Conservation (phyloP, 2,329 filamentous ascomycete genomes). For the Lomentospora prolificans region DNA sequence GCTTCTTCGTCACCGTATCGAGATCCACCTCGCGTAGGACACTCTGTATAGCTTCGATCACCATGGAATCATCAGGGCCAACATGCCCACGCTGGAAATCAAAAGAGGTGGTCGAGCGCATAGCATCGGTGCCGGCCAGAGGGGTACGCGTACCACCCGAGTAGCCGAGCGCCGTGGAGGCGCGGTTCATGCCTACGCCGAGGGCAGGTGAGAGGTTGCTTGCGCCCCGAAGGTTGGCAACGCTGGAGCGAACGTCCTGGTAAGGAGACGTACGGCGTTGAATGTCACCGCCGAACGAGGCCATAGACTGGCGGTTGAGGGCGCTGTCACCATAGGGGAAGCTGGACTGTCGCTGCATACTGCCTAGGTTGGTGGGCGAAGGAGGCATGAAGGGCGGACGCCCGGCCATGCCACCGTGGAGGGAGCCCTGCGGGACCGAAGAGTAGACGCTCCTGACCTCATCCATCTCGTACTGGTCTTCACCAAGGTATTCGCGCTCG, state of each 20-base stretch:
- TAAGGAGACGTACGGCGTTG: slow-evolving; percentile 46
- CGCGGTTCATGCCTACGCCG: slow-evolving; percentile 24
- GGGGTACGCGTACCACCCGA: slow-evolving; percentile 36
- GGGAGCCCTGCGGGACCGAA: slow-evolving; percentile 77
- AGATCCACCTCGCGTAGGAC: slow-evolving; percentile 84
- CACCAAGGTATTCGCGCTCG: slow-evolving; percentile 60
- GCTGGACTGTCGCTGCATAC: slow-evolving; percentile 29
- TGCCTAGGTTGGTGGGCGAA: slow-evolving; percentile 58
- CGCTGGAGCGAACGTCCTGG: slow-evolving; percentile 52
- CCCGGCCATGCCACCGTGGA: slow-evolving; percentile 58
- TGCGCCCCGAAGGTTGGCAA: slow-evolving; percentile 45
- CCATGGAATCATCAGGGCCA: slow-evolving; percentile 69
- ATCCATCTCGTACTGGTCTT: slow-evolving; percentile 88
- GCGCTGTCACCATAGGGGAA: slow-evolving; percentile 40
- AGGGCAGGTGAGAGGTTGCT: slow-evolving; percentile 36
- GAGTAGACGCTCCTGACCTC: slow-evolving; percentile 97
- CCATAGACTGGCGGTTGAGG: slow-evolving; percentile 57
- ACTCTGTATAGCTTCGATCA: slow-evolving; percentile 73
- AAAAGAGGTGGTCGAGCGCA: slow-evolving; percentile 43
- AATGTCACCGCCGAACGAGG: slow-evolving; percentile 51
- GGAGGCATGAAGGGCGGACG: slow-evolving; percentile 73
- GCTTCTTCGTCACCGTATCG: slow-evolving; percentile 97
- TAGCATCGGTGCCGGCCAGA: slow-evolving; percentile 30
- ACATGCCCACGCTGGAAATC: slow-evolving; percentile 49
- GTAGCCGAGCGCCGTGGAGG: slow-evolving; percentile 38